Evolutionary conservation across 2,329 filamentous ascomycete genomes (phyloP), one percentile per base, ranked within the genome.

Genomic region (Podosphaera xanthii): DNA sequence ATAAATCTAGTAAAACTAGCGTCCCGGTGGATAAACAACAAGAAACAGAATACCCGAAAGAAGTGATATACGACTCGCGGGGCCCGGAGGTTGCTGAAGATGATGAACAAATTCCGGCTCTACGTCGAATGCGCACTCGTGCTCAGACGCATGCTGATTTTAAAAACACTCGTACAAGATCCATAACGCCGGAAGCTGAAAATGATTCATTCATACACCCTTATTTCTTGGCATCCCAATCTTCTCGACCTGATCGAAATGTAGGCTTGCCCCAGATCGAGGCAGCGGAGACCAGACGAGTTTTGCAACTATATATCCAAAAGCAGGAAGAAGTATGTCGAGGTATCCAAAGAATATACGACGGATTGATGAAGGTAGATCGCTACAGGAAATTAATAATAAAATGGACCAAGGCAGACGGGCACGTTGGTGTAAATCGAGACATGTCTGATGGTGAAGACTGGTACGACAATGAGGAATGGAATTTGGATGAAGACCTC

Each of bases 391-490:
- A 80, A 65, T 77, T 81, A 30, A 85, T 92, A 2, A 77, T 84
- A 68, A 78, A 80, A 64, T 89, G 85, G 83, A 78, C 82, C 64
- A 87, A 88, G 68, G 83, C 87, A 1, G 87, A 91, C 71, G 86
- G 78, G 31, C 87, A 91, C 66, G 76, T 74, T 58, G 80, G 81
- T 1, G 68, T 73, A 22, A 80, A 82, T 57, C 63, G 67, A 44
- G 86, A 90, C 69, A 82, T 92, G 82, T 89, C 84, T 57, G 87
- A 94, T 68, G 86, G 86, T 9, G 87, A 94, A 73, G 87, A 94
- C 69, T 94, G 86, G 85, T 90, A 89, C 67, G 87, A 94, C 70
- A 80, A 79, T 67, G 83, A 87, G 58, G 84, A 87, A 71, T 91
- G 86, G 86, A 80, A 79, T 0, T 70, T 92, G 56, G 77, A 80